Base-by-base conservation (phyloP, 306 rosid species). In the Lithocarpus polystachyus region DNA sequence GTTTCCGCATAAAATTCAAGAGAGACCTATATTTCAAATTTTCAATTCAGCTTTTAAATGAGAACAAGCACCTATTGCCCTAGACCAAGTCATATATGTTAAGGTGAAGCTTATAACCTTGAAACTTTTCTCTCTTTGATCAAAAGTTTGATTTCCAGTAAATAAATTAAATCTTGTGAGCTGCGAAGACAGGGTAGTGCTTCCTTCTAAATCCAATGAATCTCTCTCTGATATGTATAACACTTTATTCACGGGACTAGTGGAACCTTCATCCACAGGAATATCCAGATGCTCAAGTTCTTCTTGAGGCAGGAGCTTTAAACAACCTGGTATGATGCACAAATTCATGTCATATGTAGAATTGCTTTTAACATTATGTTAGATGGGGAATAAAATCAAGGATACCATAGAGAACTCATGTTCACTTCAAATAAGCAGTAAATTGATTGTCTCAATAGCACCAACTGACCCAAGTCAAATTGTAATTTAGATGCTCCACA, bases 91-190 rank as follows among this genome's bases (percentile, higher is more conserved):
- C 71, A 78, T 75, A 75, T 54, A 64, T 37, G 78, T 40, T 19
- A 55, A 71, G 79, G 71, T 75, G 81, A 72, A 71, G 83, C 81
- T 85, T 72, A 81, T 86, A 78, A 95, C 99, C 97, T 95, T 85
- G 76, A 89, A 95, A 85, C 93, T 86, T 59, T 72, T 73, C 19
- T 85, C 88, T 80, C 99, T 91, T 82, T 88, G 87, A 62, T 91
- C 87, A 72, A 93, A 81, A 78, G 91, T 91, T 87, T 93, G 99
- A 73, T 89, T 89, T 81, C 99, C 99, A 15, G 98, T 90, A 84
- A 95, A 95, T 24, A 86, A 86, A 89, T 92, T 95, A 88, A 89
- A 92, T 80, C 93, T 77, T 1, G 83, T 20, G 35, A 78, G 82
- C 74, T 79, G 89, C 55, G 65, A 88, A 37, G 90, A 85, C 75